Conservation (phyloP, 768 basidiomycete species). For the Lentinula guzmanii region DNA sequence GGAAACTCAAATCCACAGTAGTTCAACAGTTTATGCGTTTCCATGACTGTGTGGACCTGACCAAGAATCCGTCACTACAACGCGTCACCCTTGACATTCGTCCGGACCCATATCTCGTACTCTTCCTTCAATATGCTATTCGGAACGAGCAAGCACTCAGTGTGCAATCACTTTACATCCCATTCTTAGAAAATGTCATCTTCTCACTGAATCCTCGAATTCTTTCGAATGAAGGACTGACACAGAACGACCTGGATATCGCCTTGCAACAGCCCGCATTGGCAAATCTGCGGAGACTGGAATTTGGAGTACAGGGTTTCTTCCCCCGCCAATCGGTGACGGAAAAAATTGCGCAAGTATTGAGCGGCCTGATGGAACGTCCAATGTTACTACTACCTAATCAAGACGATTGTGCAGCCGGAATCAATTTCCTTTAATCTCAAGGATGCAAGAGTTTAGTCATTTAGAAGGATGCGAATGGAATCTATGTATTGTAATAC, state of each 20-base stretch:
- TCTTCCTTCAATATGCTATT: neutral
- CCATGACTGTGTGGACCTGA: neutral
- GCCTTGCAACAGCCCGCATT: neutral
- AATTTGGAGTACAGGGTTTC: neutral
- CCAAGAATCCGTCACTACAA: neutral
- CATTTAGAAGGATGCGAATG: no score
- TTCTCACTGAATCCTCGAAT: neutral
- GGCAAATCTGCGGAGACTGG: neutral
- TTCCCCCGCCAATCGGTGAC: neutral
- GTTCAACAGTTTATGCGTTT: constrained; percentile 1
- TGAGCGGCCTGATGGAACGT: neutral
- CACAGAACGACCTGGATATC: neutral
- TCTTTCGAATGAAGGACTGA: neutral
- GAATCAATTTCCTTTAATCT: neutral
- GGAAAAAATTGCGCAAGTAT: neutral
- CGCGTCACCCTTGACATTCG: neutral
- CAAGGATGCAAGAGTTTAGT: no score
- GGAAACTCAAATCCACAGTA: neutral
- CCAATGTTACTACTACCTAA: neutral
- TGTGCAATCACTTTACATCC: neutral
- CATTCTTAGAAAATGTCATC: neutral
- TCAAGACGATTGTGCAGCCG: neutral
- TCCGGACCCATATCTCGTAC: neutral
- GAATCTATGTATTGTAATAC: no score
- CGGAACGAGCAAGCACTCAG: neutral